phyloP scores from a whole-genome alignment of 2,329 filamentous ascomycete genomes.

The Colletotrichum simmondsii region DNA sequence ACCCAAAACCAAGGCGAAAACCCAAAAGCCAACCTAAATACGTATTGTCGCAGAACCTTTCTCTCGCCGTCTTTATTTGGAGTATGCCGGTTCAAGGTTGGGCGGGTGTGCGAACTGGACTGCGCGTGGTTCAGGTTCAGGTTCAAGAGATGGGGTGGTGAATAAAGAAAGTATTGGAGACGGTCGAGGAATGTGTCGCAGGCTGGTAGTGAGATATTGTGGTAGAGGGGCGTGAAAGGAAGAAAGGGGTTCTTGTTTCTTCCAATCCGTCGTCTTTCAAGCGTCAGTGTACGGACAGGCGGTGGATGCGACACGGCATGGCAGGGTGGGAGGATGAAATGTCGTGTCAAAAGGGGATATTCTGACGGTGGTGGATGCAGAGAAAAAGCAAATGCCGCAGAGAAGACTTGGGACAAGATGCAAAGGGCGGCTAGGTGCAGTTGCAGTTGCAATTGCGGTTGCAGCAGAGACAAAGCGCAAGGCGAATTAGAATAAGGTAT shows the following conservation, averaged over 20 bases:
- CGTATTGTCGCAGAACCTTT: conserved; percentile 24
- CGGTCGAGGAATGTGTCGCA: conserved; percentile 20
- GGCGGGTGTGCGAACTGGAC: conserved; percentile 1
- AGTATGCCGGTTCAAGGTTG: background rate
- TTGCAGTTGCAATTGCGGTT: too few species aligned
- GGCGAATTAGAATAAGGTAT: background rate
- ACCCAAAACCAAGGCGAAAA: conserved; percentile 21
- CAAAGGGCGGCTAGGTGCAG: background rate
- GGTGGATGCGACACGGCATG: conserved; percentile 21
- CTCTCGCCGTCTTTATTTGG: background rate
- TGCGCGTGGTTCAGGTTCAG: background rate
- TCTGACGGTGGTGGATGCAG: conserved; percentile 13
- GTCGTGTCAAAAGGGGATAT: conserved; percentile 21
- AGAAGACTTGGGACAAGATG: conserved; percentile 23
- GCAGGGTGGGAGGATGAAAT: conserved; percentile 19
- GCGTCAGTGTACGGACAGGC: background rate
- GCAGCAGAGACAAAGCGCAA: conserved; percentile 4
- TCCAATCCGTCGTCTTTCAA: conserved; percentile 5
- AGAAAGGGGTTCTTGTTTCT: conserved; percentile 1
- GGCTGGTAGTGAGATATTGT: background rate
- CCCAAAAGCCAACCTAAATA: conserved; percentile 27
- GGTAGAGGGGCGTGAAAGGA: background rate
- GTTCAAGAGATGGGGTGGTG: background rate
- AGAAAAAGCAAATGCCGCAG: conserved; percentile 32
- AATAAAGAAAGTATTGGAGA: conserved; percentile 9